Conservation (phyloP, 768 basidiomycete genomes). For the Suillus luteus region DNA sequence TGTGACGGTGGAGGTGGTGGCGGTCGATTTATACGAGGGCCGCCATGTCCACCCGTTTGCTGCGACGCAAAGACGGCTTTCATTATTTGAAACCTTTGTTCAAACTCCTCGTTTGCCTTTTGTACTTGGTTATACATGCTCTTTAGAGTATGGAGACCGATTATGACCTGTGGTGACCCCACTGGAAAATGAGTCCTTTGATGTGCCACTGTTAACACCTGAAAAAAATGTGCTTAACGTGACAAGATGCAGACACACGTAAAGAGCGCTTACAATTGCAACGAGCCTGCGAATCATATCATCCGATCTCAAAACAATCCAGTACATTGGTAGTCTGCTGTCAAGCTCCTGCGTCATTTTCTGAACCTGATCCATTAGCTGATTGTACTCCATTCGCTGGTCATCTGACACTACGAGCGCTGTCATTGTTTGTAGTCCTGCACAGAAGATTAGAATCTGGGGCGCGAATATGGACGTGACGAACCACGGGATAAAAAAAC, state of each 20-base stretch:
- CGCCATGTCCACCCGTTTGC: conserved; percentile 4
- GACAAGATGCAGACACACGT: conserved; percentile 19
- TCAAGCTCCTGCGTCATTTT: conserved; percentile 52
- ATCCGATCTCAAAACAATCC: conserved; percentile 48
- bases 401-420: conserved; percentile 49
- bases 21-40: conserved; percentile 7
- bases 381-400: conserved; percentile 54
- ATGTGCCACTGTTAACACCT: conserved; percentile 48
- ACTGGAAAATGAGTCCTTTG: conserved; percentile 29
- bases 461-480: conserved; percentile 18
- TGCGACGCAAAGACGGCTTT: conserved; percentile 17
- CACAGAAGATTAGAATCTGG: conserved; percentile 15
- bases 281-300: conserved; percentile 51
- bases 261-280: conserved; percentile 49
- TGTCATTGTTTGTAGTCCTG: conserved; percentile 40
- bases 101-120: conserved; percentile 44
- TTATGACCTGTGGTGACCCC: conserved; percentile 34
- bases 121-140: conserved; percentile 46
- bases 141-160: conserved; percentile 41
- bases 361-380: conserved; percentile 49
- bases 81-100: conserved; percentile 29
- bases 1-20: conserved; percentile 17
- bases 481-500: conserved; percentile 36
- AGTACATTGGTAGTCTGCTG: conserved; percentile 47
- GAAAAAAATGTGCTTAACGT: conserved; percentile 14